Percentiles rank a stretch among this genome's conserved stretches.
Evolutionary conservation across 2,329 filamentous ascomycete genomes (phyloP).

Genomic region (Thyridium curvatum): DNA sequence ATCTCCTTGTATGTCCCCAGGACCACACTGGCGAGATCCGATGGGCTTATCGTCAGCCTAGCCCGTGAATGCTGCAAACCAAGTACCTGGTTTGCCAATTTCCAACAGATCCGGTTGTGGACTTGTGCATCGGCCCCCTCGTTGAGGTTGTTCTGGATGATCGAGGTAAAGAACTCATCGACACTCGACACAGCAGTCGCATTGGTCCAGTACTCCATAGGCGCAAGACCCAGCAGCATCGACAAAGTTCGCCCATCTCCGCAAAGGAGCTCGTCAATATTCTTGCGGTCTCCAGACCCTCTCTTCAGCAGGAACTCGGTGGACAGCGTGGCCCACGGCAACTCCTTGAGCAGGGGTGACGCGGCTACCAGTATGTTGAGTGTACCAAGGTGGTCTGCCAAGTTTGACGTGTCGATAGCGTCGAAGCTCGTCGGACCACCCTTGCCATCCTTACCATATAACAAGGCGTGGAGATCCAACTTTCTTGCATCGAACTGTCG

Average conservation of each 20-base stretch:
- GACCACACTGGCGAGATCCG: conserved; percentile 29
- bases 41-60: conserved; percentile 21
- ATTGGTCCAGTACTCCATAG: conserved; percentile 45
- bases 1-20: conserved; percentile 36
- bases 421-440: conserved; percentile 37
- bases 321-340: conserved; percentile 38
- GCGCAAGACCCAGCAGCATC: conserved; percentile 42
- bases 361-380: conserved; percentile 40
- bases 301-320: conserved; percentile 37
- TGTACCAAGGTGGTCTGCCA: conserved; percentile 34
- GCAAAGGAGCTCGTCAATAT: conserved; percentile 35
- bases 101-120: conserved; percentile 27
- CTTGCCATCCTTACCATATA: conserved; percentile 26
- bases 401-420: conserved; percentile 47
- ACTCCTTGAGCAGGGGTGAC: conserved; percentile 36
- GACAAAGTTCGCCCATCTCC: conserved; percentile 40
- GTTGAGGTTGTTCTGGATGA: background rate
- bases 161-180: conserved; percentile 26
- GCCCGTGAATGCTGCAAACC: conserved; percentile 1
- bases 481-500: conserved; percentile 28
- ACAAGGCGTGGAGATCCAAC: conserved; percentile 32
- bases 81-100: conserved; percentile 23
- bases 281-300: conserved; percentile 16
- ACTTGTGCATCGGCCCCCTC: conserved; percentile 10
- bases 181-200: conserved; percentile 30